Evolutionary conservation across 257 asterid species (phyloP), one percentile per base, ranked within the genome.

Genomic region (Handroanthus guayacan): DNA sequence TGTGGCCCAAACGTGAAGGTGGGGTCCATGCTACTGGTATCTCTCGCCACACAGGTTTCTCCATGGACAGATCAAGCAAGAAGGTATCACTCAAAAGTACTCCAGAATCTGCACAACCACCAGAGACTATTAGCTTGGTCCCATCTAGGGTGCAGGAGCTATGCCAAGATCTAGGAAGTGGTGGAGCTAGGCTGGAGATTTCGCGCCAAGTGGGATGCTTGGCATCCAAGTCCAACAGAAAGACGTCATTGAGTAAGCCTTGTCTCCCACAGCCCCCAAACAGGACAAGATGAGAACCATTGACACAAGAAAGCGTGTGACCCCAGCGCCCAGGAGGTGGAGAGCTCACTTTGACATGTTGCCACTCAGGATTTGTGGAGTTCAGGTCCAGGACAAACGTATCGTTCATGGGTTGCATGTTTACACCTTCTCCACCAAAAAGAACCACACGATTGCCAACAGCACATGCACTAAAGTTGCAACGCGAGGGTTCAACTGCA

Each of bases 241-340:
- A 94, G 62, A 94, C 99, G 39, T 94, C 99, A 16, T 94, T 94
- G 3, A 94, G 94, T 78, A 94, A 89, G 6, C 99, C 97, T 78
- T 94, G 97, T 69, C 90, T 90, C 54, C 97, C 99, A 77, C 97
- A 94, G 16, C 99, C 99, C 66, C 98, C 97, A 57, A 94, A 94
- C 6, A 92, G 91, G 54, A 94, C 97, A 8, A 94, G 91, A 78
- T 89, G 85, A 16, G 98, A 92, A 37, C 97, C 97, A 57, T 92
- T 90, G 71, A 94, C 95, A 71, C 97, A 94, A 55, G 97, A 94
- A 56, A 94, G 96, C 0, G 99, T 94, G 88, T 94, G 98, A 45
- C 98, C 97, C 98, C 98, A 93, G 5, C 97, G 88, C 34, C 96
- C 97, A 71, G 97, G 98, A 9, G 97, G 98, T 0, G 98, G 98